These are phyloP conservation scores for Schizothecium vesticola DNA, from an alignment of 495 filamentous ascomycete genomes.

Conservation along the genomic window DNA sequence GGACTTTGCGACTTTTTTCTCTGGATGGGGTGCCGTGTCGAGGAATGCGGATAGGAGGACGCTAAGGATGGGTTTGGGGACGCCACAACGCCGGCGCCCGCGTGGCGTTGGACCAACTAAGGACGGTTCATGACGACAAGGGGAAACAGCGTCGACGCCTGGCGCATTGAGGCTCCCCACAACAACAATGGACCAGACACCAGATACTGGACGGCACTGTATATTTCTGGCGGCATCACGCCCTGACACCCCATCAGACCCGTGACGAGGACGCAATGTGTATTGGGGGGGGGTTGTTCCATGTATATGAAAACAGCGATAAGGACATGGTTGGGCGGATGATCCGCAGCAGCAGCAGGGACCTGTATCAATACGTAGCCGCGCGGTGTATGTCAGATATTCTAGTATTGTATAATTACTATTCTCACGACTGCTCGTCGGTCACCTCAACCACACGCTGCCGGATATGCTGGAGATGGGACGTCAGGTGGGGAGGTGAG, in stretches of 20 bases:
- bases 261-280: background rate
- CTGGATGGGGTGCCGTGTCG: background rate
- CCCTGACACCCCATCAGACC: background rate
- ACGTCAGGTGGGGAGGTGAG: background rate
- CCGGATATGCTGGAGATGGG: background rate
- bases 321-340: background rate
- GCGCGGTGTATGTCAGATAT: constrained; percentile 23
- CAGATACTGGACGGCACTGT: background rate
- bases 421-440: constrained; percentile 14
- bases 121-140: background rate
- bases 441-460: background rate
- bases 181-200: background rate
- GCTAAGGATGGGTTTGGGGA: background rate
- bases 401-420: constrained; percentile 41
- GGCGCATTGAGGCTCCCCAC: background rate
- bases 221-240: background rate
- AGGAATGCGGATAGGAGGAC: background rate
- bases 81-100: background rate
- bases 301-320: background rate
- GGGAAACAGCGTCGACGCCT: background rate
- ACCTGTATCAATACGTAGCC: constrained; percentile 22
- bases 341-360: constrained; percentile 2
- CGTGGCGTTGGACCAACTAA: background rate
- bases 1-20: background rate
- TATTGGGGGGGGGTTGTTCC: background rate